Conservation (phyloP, 306 rosid species). For the Aeschynomene evenia region DNA sequence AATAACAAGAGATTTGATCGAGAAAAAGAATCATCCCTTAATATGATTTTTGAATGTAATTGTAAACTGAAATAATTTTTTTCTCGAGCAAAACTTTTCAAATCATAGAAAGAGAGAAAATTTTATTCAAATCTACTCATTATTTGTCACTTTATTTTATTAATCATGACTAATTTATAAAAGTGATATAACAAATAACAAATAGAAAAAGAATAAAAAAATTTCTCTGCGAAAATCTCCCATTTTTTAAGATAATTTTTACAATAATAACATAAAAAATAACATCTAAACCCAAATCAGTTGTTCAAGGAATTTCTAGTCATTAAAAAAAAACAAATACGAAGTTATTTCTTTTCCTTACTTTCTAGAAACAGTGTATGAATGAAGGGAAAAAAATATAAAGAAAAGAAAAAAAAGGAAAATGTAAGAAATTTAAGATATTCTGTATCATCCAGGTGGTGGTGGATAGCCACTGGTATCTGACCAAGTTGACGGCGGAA, state of each 20-base stretch:
- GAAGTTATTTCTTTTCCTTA: no score
- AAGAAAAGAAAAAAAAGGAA: not conserved
- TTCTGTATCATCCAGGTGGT: conserved; percentile 51
- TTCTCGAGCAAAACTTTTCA: no score
- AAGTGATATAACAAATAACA: not conserved
- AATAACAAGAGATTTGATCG: not conserved
- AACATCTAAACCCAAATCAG: not conserved
- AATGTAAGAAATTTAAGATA: not conserved
- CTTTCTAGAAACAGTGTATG: not conserved
- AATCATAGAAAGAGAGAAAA: no score
- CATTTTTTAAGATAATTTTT: not conserved
- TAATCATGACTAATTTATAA: no score
- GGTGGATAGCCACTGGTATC: conserved; percentile 53
- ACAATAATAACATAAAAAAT: not conserved
- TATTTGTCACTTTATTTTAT: no score
- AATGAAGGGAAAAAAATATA: not conserved
- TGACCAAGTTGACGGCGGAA: conserved; percentile 60
- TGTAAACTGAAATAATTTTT: no score
- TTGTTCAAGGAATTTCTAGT: not conserved
- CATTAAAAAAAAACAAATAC: not conserved
- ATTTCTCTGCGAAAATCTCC: not conserved
- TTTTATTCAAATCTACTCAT: no score
- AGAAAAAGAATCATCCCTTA: no score
- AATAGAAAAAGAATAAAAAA: no score
- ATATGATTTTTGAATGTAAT: no score